Evolutionary conservation across 345 rosid genomes (phyloP).

Genomic region (Turritis glabra): DNA sequence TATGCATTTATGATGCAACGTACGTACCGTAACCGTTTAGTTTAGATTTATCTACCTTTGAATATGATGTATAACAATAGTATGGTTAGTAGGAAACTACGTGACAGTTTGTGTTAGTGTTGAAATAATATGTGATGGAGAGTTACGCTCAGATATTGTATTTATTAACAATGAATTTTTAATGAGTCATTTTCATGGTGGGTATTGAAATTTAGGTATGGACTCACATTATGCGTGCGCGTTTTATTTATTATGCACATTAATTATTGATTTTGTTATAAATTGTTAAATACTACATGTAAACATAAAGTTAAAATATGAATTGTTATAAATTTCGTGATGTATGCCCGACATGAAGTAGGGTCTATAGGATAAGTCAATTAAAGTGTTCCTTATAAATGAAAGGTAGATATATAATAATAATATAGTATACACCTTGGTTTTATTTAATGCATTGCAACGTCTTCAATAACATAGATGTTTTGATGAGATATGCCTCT

Average conservation of each 20-base stretch:
- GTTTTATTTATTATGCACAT: constrained; percentile 15
- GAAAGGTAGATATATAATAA: neutral
- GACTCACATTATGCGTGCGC: constrained; percentile 19
- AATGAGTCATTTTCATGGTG: constrained; percentile 25
- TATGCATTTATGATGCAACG: constrained; percentile 24
- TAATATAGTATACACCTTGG: neutral
- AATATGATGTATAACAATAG: constrained; percentile 18
- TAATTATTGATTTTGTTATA: neutral
- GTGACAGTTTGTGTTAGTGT: neutral
- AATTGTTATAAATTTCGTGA: neutral
- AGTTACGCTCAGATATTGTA: neutral
- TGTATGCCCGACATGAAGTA: constrained; percentile 8
- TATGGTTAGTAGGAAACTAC: neutral
- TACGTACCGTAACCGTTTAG: neutral
- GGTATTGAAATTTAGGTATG: constrained; percentile 14
- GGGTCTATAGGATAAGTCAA: constrained; percentile 16
- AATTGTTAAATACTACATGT: neutral
- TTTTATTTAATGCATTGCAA: constrained; percentile 23
- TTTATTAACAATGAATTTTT: neutral
- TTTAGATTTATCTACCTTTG: constrained; percentile 1
- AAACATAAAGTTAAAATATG: neutral
- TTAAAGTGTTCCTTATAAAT: constrained; percentile 14
- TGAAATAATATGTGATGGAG: neutral
- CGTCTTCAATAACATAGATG: constrained; percentile 10
- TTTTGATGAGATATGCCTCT: constrained; percentile 11